Conservation (phyloP, 2,329 filamentous ascomycete species). For the Beauveria scarabaeidicola region DNA sequence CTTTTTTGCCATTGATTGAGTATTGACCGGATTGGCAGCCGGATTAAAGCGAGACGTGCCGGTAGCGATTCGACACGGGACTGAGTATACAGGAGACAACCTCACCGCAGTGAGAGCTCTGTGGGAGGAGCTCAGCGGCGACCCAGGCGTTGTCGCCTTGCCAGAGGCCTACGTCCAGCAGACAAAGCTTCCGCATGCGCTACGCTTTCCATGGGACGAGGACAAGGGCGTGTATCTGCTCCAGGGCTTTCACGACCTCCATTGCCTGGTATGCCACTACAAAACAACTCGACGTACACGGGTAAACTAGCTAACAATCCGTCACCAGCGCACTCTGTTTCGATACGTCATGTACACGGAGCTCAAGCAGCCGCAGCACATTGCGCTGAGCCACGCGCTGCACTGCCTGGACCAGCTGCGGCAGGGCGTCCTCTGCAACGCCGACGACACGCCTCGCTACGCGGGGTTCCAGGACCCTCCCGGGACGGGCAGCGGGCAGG, state of each 20-base stretch:
- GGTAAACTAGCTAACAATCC: too few species aligned
- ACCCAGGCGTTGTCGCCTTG: constrained; percentile 6
- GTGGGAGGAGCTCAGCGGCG: constrained; percentile 1
- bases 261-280: constrained; percentile 1
- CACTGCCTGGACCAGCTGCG: constrained; percentile 7
- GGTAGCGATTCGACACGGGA: not conserved
- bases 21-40: not conserved
- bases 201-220: not conserved
- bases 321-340: not conserved
- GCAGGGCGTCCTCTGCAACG: constrained; percentile 1
- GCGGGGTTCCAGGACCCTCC: not conserved
- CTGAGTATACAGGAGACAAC: not conserved
- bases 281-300: too few species aligned
- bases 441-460: constrained; percentile 7
- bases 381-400: not conserved
- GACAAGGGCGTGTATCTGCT: not conserved
- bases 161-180: not conserved
- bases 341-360: not conserved
- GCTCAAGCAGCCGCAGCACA: not conserved
- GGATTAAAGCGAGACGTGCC: not conserved
- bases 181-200: not conserved
- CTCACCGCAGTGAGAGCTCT: not conserved
- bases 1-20: not conserved
- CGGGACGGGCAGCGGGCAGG: not conserved
- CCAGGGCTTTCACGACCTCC: constrained; percentile 2